phyloP scores from a whole-genome alignment of 345 rosid species.

The Rubroshorea leprosula region DNA sequence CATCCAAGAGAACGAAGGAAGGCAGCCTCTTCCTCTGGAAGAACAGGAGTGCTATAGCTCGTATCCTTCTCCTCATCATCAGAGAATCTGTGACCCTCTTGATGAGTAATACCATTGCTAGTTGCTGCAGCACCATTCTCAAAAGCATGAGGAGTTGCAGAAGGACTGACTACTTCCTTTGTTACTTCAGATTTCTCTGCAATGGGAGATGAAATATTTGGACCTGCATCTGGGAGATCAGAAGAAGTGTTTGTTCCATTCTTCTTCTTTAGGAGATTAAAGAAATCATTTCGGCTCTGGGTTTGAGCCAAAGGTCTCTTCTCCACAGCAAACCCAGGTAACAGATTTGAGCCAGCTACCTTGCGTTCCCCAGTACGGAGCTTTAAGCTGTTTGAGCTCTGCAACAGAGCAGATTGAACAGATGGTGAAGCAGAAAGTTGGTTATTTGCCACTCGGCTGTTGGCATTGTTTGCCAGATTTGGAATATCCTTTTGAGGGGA shows the following conservation, averaged over 20 bases:
- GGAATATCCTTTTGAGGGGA: slow-evolving; percentile 49
- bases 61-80: slow-evolving; percentile 22
- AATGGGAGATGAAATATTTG: slow-evolving; percentile 24
- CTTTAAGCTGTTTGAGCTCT: slow-evolving; percentile 48
- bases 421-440: slow-evolving; percentile 35
- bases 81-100: slow-evolving; percentile 39
- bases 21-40: slow-evolving; percentile 61
- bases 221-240: slow-evolving; percentile 22
- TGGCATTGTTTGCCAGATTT: slow-evolving; percentile 41
- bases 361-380: too few relatives aligned
- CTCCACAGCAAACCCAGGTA: slow-evolving; percentile 50
- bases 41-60: slow-evolving; percentile 23
- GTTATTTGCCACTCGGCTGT: slow-evolving; percentile 32
- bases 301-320: slow-evolving; percentile 64
- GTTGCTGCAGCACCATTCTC: slow-evolving; percentile 39
- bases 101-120: slow-evolving; percentile 27
- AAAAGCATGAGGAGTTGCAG: slow-evolving; percentile 28
- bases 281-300: slow-evolving; percentile 79
- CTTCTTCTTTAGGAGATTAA: slow-evolving; percentile 70
- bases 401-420: slow-evolving; percentile 38
- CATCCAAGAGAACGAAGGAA: slow-evolving; percentile 96
- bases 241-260: slow-evolving; percentile 38
- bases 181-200: slow-evolving; percentile 32
- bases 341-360: slow-evolving; percentile 23
- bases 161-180: slow-evolving; percentile 36